Evolutionary conservation across 2,329 filamentous ascomycete genomes (phyloP).

Genomic region (Chaetomium globosum): DNA sequence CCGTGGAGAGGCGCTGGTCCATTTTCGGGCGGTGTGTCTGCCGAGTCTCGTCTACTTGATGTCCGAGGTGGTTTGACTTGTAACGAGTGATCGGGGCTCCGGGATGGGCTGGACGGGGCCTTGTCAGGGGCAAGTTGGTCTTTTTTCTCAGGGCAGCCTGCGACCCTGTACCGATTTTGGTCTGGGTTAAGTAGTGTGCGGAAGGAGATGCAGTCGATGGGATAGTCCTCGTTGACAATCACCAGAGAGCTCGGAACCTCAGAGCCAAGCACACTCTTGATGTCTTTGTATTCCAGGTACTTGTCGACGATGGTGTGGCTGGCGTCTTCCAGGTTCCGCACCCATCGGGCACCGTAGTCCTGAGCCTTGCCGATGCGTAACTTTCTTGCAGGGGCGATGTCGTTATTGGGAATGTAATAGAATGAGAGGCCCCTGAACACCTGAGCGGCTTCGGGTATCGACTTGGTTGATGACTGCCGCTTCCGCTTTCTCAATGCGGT

Average conservation of each 20-base stretch:
- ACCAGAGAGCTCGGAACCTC: conserved; percentile 40
- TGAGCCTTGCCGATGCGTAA: conserved; percentile 73
- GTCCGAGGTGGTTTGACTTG: conserved; percentile 52
- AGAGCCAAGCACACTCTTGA: conserved; percentile 49
- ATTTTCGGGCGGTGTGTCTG: conserved; percentile 37
- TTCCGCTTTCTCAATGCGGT: conserved; percentile 52
- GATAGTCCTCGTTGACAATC: conserved; percentile 70
- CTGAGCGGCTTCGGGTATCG: conserved; percentile 55
- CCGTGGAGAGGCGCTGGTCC: conserved; percentile 27
- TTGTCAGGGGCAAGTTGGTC: neutral
- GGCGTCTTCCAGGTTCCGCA: conserved; percentile 59
- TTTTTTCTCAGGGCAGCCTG: conserved; percentile 49
- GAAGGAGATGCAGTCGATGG: conserved; percentile 67
- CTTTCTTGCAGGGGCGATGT: conserved; percentile 67
- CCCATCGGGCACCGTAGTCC: conserved; percentile 75
- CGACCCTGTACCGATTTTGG: conserved; percentile 62
- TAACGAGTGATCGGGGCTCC: conserved; percentile 45
- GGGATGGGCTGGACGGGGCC: conserved; percentile 23
- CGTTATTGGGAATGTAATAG: conserved; percentile 81
- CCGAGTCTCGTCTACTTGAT: conserved; percentile 45
- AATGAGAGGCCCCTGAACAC: conserved; percentile 66
- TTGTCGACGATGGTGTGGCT: conserved; percentile 83
- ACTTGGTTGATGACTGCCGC: conserved; percentile 45
- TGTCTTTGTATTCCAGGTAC: conserved; percentile 62
- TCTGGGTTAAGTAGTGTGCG: conserved; percentile 59